Evolutionary conservation across 2,329 filamentous ascomycete genomes (phyloP).

Genomic region (Talaromyces verruculosus): DNA sequence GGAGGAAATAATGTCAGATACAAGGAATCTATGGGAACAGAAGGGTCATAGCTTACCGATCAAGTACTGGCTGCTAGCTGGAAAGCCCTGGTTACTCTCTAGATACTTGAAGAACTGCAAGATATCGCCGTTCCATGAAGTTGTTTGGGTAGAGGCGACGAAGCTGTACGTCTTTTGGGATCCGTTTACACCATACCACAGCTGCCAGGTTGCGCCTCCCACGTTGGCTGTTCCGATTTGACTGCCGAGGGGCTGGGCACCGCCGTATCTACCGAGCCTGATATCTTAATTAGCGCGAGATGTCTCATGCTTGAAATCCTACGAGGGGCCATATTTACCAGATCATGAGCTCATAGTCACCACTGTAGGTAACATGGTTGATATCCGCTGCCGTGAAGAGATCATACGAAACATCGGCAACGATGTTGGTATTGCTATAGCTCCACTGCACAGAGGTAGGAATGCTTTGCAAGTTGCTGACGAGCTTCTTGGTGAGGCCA

Average conservation of each 20-base stretch:
- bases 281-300: background rate
- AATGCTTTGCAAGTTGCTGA: conserved; percentile 38
- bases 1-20: conserved; percentile 1
- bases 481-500: conserved; percentile 28
- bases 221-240: conserved; percentile 54
- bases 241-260: conserved; percentile 55
- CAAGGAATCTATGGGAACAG: background rate
- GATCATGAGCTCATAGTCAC: conserved; percentile 63
- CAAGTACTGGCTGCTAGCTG: conserved; percentile 51
- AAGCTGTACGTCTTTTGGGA: conserved; percentile 60
- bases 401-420: conserved; percentile 60
- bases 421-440: conserved; percentile 51
- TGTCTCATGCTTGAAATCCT: background rate
- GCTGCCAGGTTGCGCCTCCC: conserved; percentile 53
- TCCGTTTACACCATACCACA: conserved; percentile 57
- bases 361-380: conserved; percentile 41
- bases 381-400: conserved; percentile 52
- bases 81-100: conserved; percentile 48
- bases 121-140: conserved; percentile 57
- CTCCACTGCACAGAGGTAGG: conserved; percentile 45
- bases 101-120: conserved; percentile 58
- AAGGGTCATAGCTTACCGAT: conserved; percentile 43
- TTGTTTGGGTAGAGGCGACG: conserved; percentile 44
- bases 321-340: conserved; percentile 42
- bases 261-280: conserved; percentile 50